phyloP scores from a whole-genome alignment of 805 yeast species.

The Kluyveromyces siamensis region DNA sequence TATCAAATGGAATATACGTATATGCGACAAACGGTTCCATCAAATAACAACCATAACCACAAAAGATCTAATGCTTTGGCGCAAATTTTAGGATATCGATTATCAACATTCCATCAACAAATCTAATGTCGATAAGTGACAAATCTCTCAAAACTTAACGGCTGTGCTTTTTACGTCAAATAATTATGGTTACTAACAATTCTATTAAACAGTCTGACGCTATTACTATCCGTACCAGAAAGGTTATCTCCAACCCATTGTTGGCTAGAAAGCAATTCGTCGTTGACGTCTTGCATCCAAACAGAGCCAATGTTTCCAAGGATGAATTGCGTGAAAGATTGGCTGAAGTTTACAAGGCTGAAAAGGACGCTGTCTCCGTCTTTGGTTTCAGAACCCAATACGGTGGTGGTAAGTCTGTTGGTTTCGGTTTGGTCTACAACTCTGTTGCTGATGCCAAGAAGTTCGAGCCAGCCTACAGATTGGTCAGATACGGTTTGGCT shows the following conservation, averaged over 20 bases:
- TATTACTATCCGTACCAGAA: conserved; percentile 99
- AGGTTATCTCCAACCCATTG: conserved; percentile 96
- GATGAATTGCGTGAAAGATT: conserved; percentile 96
- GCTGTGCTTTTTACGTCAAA: neutral
- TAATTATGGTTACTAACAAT: conserved; percentile 10
- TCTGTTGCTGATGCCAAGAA: conserved; percentile 95
- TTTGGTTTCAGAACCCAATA: conserved; percentile 99
- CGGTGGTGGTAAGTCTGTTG: conserved; percentile 99
- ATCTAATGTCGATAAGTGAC: too few species aligned
- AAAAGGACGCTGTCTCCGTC: conserved; percentile 90
- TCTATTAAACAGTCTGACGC: conserved; percentile 75
- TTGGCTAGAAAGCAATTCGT: conserved; percentile 99
- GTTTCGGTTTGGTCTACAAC: conserved; percentile 98
- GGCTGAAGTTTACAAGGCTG: conserved; percentile 83
- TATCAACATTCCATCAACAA: too few species aligned
- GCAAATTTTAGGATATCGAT: too few species aligned
- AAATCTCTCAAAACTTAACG: neutral
- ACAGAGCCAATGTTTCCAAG: conserved; percentile 98
- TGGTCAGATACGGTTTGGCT: conserved; percentile 97
- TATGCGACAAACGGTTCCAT: too few species aligned
- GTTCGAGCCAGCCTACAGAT: conserved; percentile 99
- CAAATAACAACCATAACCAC: too few species aligned
- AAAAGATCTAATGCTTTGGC: too few species aligned
- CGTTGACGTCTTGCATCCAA: conserved; percentile 98
- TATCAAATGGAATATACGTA: too few species aligned